phyloP scores from a whole-genome alignment of 768 basidiomycete genomes.

The Crassisporium funariophilum region DNA sequence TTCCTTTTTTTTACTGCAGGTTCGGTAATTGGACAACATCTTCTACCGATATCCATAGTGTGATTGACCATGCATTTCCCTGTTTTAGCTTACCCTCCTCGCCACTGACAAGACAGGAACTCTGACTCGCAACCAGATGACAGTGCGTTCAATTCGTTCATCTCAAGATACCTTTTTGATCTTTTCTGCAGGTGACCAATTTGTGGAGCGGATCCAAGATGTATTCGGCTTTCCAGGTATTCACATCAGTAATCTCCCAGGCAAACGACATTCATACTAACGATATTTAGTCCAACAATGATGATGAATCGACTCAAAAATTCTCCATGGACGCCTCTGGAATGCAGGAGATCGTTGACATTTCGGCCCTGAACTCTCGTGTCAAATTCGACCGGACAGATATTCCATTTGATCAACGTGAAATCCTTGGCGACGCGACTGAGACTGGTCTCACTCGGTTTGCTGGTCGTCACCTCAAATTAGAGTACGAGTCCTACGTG shows the following conservation, averaged over 20 bases:
- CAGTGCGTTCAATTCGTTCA: conserved; percentile 33
- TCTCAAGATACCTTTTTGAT: not conserved
- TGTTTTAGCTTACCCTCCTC: conserved; percentile 57
- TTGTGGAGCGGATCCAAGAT: conserved; percentile 65
- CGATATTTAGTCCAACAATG: conserved; percentile 58
- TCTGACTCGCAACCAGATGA: conserved; percentile 73
- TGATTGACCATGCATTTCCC: conserved; percentile 11
- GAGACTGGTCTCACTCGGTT: conserved; percentile 74
- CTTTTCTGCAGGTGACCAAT: conserved; percentile 50
- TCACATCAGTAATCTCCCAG: not conserved
- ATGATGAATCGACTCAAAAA: conserved; percentile 49
- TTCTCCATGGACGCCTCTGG: conserved; percentile 56
- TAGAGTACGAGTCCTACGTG: conserved; percentile 56
- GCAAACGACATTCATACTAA: not conserved
- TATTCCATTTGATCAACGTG: conserved; percentile 60
- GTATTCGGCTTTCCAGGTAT: conserved; percentile 68
- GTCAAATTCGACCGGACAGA: conserved; percentile 71
- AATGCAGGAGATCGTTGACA: conserved; percentile 68
- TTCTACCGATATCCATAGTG: not conserved
- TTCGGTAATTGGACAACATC: conserved; percentile 33
- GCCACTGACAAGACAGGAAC: conserved; percentile 78
- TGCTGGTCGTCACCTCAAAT: conserved; percentile 53
- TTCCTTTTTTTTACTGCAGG: conserved; percentile 55
- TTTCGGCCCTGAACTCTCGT: conserved; percentile 65
- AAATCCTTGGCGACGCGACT: conserved; percentile 72